Conservation (phyloP, 1,284 basidiomycete genomes). For the Heimioporus retisporus region DNA sequence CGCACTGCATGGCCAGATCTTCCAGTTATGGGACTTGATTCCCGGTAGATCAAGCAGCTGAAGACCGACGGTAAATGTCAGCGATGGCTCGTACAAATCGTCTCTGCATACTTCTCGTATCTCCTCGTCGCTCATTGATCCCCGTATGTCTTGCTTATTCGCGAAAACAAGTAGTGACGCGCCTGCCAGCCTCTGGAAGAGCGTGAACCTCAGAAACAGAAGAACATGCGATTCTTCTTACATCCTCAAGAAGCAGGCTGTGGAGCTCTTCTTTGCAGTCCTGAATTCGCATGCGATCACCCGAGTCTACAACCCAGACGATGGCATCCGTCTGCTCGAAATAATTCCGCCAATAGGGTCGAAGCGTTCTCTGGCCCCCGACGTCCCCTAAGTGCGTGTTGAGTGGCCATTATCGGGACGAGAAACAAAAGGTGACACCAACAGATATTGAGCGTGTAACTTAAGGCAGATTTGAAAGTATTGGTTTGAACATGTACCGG, state of each 20-base stretch:
- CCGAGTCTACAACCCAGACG: constrained; percentile 99
- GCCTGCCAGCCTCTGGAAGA: constrained; percentile 84
- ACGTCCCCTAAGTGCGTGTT: constrained; percentile 85
- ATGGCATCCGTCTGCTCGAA: constrained; percentile 99
- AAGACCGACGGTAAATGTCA: constrained; percentile 21
- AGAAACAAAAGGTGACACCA: constrained; percentile 44
- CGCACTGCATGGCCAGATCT: constrained; percentile 93
- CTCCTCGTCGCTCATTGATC: constrained; percentile 86
- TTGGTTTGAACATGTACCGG: constrained; percentile 32
- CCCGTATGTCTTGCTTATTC: constrained; percentile 98
- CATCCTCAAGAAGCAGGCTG: constrained; percentile 91
- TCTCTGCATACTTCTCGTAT: constrained; percentile 78
- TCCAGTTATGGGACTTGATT: constrained; percentile 92
- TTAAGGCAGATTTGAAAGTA: constrained; percentile 47
- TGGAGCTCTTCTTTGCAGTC: constrained; percentile 94
- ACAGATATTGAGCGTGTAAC: constrained; percentile 97
- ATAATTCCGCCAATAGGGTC: constrained; percentile 99
- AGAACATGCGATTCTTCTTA: constrained; percentile 52
- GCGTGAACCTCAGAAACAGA: constrained; percentile 27
- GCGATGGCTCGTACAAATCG: constrained; percentile 17
- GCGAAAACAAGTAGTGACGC: constrained; percentile 97
- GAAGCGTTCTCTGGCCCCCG: constrained; percentile 94
- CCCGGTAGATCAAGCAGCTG: constrained; percentile 82
- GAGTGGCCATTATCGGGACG: constrained; percentile 7
- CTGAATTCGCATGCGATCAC: constrained; percentile 88